These are phyloP conservation scores for Phycomyces blakesleeanus DNA, from an alignment of 192 early-diverging fungal genomes.

Conservation along the genomic window DNA sequence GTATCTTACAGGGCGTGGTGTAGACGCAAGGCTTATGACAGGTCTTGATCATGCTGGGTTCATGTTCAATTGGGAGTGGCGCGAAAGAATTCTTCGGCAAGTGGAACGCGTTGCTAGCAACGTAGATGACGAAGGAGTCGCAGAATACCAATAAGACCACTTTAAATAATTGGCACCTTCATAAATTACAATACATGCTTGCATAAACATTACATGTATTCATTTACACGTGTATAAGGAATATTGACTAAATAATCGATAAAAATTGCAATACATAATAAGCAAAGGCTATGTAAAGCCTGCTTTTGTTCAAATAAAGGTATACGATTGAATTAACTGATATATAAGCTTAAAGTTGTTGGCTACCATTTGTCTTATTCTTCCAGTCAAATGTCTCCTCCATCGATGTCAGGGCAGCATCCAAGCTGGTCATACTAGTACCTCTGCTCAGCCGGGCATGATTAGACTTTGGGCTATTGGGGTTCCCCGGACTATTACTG, in stretches of 20 bases:
- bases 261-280: neutral
- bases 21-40: slow-evolving; percentile 41
- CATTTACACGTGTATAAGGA: neutral
- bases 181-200: no score
- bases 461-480: neutral
- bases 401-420: slow-evolving; percentile 24
- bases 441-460: slow-evolving; percentile 16
- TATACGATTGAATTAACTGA: no score
- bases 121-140: slow-evolving; percentile 15
- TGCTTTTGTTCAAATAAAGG: no score
- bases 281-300: no score
- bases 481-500: neutral
- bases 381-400: slow-evolving; percentile 1
- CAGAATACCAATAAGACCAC: neutral
- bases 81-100: slow-evolving; percentile 13
- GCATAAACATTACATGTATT: neutral
- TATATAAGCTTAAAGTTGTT: no score
- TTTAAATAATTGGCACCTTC: no score
- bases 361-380: neutral
- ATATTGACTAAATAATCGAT: neutral
- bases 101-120: slow-evolving; percentile 15
- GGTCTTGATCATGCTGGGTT: slow-evolving; percentile 45
- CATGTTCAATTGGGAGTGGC: slow-evolving; percentile 29
- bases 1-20: slow-evolving; percentile 35
- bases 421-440: slow-evolving; percentile 29